Evolutionary conservation across 2,329 filamentous ascomycete species (phyloP), one percentile per base, ranked within the genome.

Genomic region (Dothideomycetes sp.): DNA sequence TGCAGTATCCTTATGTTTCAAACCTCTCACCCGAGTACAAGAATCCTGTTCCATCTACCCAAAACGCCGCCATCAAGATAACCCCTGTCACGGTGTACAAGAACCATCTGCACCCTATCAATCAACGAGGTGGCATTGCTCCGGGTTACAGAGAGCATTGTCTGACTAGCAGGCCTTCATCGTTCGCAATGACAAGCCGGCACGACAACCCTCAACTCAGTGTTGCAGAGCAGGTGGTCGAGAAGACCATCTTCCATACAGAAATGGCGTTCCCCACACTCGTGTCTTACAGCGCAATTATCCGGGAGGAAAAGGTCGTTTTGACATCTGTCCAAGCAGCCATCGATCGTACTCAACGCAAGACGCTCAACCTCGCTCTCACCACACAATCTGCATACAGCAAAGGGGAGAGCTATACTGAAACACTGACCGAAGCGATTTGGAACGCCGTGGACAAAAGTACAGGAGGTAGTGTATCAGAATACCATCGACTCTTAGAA

Each of bases 251-350:
- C 1, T 94, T 86, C 58, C 83, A 78, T 0, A 89, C 87, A 1
- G 80, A 80, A 0, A 88, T 95, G 53, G 64, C 80, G 1, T 96
- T 96, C 64, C 91, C 89, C 1, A 95, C 88, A 1, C 93, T 96
- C 34, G 67, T 95, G 18, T 77, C 86, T 22, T 77, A 88, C 41
- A 94, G 85, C 51, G 88, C 95, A 63, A 83, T 96, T 45, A 64
- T 93, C 11, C 68, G 76, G 5, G 70, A 74, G 1, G 74, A 80
- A 13, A 79, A 81, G 34, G 60, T 86, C 13, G 71, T 71, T 9
- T 68, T 95, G 18, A 74, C 74, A 22, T 79, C 88, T 5, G 69
- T 91, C 44, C 83, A 95, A 61, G 88, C 86, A n/a, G 89, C 83
- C 0, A 70, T 96, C 46, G 89, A 96, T 59, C 80, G 89, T 12